Evolutionary conservation across 495 filamentous ascomycete genomes (phyloP).

Genomic region (Hypoxylon subgilvum): DNA sequence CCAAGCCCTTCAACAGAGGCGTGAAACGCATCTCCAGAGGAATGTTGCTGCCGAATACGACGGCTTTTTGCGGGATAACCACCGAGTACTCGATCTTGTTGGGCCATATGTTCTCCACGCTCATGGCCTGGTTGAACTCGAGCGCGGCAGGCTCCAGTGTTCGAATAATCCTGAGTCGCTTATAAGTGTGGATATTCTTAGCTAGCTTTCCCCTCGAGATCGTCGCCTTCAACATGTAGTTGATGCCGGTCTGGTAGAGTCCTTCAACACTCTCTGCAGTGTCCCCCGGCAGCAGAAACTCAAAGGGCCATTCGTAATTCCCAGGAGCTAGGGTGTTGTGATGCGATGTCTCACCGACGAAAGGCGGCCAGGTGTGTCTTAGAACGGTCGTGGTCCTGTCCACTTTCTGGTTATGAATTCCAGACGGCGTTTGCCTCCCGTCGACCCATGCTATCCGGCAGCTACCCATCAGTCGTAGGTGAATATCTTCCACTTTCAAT

Average conservation of each 20-base stretch:
- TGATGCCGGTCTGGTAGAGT: conserved; percentile 75
- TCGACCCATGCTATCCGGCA: conserved; percentile 69
- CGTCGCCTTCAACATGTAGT: conserved; percentile 87
- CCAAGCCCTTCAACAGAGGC: conserved; percentile 84
- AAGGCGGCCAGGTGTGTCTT: conserved; percentile 55
- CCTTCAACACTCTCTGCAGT: conserved; percentile 90
- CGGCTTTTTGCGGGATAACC: conserved; percentile 84
- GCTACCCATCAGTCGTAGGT: conserved; percentile 72
- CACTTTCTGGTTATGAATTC: conserved; percentile 55
- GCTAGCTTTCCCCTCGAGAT: conserved; percentile 79
- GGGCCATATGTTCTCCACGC: conserved; percentile 92
- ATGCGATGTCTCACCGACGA: conserved; percentile 52
- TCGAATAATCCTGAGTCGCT: conserved; percentile 83
- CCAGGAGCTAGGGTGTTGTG: conserved; percentile 71
- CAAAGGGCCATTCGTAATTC: conserved; percentile 91
- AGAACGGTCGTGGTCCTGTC: conserved; percentile 53
- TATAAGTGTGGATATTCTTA: conserved; percentile 77
- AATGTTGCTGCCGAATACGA: conserved; percentile 85
- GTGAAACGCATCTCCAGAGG: conserved; percentile 80
- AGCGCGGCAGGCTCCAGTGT: conserved; percentile 81
- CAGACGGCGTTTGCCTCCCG: conserved; percentile 54
- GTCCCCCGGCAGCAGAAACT: conserved; percentile 74
- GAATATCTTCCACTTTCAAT: conserved; percentile 73
- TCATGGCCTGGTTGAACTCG: conserved; percentile 86
- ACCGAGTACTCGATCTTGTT: conserved; percentile 95